Conservation (phyloP, 225 moss, liverwort and hornwort genomes). For the Pseudisothecium myosuroides region DNA sequence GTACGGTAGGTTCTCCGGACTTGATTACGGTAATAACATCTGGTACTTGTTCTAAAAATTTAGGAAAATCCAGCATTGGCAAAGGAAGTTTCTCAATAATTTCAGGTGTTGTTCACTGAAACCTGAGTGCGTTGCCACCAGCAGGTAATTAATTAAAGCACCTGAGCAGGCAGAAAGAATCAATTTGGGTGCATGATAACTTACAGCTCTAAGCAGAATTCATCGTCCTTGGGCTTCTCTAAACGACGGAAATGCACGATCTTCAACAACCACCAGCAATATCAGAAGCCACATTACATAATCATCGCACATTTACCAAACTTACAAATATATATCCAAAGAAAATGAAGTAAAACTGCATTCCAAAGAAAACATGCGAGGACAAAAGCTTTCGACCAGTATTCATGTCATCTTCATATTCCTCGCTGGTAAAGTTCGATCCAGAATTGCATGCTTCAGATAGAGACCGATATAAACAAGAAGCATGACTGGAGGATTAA, state of each 20-base stretch:
- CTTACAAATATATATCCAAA: neutral
- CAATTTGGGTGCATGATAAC: neutral
- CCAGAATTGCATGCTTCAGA: neutral
- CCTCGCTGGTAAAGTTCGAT: neutral
- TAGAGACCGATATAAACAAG: neutral
- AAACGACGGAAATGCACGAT: conserved; percentile 55
- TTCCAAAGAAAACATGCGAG: neutral
- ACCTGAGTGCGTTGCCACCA: neutral
- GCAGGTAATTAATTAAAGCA: neutral
- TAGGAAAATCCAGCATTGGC: neutral
- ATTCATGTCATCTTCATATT: neutral
- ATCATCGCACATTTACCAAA: neutral
- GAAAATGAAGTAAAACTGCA: neutral
- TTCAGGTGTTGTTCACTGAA: neutral
- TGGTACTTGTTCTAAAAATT: neutral
- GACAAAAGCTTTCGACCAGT: neutral
- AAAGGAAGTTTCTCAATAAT: neutral
- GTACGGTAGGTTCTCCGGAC: neutral
- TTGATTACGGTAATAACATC: neutral
- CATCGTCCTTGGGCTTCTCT: conserved; percentile 59
- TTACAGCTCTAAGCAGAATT: conserved; percentile 60
- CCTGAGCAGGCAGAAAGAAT: neutral
- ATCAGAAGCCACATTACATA: neutral
- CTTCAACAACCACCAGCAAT: conserved; percentile 6
- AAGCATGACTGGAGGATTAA: neutral